phyloP scores from a whole-genome alignment of 2,329 filamentous ascomycete genomes.

The Fusarium subglutinans region DNA sequence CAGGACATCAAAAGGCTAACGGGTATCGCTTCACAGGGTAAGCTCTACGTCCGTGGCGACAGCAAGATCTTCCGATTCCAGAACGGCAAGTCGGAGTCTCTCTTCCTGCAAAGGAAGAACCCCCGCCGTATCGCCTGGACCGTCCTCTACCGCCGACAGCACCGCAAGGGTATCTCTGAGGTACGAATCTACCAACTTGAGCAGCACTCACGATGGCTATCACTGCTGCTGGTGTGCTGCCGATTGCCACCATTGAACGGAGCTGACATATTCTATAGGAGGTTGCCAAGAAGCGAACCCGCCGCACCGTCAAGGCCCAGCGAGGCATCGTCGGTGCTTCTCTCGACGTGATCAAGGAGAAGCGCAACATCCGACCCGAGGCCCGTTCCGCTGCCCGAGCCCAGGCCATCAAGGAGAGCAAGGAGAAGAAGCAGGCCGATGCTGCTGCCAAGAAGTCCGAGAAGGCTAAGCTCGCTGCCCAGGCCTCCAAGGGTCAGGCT shows the following conservation, averaged over 20 bases:
- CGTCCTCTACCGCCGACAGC: slow-evolving; percentile 95
- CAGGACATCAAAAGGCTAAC: slow-evolving; percentile 43
- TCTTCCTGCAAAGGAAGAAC: slow-evolving; percentile 99
- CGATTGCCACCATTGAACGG: slow-evolving; percentile 17
- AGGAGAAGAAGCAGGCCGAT: slow-evolving; percentile 94
- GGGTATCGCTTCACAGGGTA: slow-evolving; percentile 72
- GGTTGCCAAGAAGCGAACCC: slow-evolving; percentile 99
- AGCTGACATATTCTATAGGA: slow-evolving; percentile 74
- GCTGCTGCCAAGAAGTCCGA: slow-evolving; percentile 97
- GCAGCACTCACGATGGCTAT: neutral
- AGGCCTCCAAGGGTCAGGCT: slow-evolving; percentile 78
- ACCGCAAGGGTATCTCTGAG: slow-evolving; percentile 99
- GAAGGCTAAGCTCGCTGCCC: slow-evolving; percentile 92
- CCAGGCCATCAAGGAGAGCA: slow-evolving; percentile 94
- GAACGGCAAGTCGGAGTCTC: slow-evolving; percentile 99
- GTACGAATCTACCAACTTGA: slow-evolving; percentile 65
- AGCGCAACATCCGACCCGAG: slow-evolving; percentile 92
- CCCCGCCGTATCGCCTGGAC: slow-evolving; percentile 99
- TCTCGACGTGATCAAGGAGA: slow-evolving; percentile 99
- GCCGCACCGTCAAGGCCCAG: slow-evolving; percentile 98
- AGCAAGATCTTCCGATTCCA: slow-evolving; percentile 99
- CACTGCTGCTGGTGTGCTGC: neutral
- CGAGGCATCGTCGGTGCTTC: slow-evolving; percentile 99
- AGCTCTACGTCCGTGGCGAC: slow-evolving; percentile 99
- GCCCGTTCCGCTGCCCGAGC: slow-evolving; percentile 90